Conservation (phyloP, 768 basidiomycete species). For the Calocera cornea region DNA sequence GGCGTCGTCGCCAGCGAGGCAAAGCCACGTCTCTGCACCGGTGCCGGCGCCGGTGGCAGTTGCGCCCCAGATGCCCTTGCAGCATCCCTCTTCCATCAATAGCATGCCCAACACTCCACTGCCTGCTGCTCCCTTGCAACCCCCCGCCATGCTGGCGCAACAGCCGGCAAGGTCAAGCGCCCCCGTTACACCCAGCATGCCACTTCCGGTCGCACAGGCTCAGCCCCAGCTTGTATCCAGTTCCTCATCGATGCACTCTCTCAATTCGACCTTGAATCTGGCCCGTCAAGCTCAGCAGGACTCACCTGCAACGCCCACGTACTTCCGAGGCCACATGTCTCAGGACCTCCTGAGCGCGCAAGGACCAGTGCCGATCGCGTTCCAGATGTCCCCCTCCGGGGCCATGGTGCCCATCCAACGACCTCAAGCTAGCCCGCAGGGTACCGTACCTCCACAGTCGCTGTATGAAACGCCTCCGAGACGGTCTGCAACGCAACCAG, state of each 20-base stretch:
- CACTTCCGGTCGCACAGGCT: background rate
- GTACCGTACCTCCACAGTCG: background rate
- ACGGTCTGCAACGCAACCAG: background rate
- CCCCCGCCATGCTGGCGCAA: background rate
- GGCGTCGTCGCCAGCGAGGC: background rate
- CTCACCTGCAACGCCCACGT: background rate
- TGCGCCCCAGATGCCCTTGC: background rate
- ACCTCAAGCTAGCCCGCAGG: background rate
- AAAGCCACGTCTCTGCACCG: background rate
- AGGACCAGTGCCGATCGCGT: conserved; percentile 13
- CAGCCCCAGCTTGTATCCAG: background rate
- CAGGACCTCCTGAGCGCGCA: conserved; percentile 8
- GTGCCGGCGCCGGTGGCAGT: background rate
- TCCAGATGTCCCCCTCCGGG: background rate
- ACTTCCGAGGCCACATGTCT: background rate
- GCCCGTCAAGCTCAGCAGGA: background rate
- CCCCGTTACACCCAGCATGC: background rate
- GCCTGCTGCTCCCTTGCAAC: background rate
- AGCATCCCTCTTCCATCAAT: background rate
- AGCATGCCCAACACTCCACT: background rate
- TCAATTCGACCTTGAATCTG: background rate
- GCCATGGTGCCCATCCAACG: background rate
- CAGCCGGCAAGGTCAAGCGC: background rate
- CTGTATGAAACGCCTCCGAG: background rate
- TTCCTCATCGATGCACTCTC: background rate